phyloP scores from a whole-genome alignment of 352 stramenopile species.

The Blastocystis sp. region DNA sequence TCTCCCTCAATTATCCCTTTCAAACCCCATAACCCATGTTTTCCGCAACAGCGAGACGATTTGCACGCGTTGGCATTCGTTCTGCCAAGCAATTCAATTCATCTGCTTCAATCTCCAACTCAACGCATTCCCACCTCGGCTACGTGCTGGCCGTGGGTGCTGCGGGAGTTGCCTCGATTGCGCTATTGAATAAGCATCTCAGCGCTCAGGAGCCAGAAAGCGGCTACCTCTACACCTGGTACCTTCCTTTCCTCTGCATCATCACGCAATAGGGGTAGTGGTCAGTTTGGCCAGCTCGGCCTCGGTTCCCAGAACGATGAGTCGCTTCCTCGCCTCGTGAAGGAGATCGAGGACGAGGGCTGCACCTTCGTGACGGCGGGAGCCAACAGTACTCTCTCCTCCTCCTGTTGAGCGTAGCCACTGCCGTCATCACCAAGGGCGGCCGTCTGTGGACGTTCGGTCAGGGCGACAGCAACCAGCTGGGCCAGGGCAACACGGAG shows the following conservation, averaged over 20 bases:
- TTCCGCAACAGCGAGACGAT: too few relatives aligned
- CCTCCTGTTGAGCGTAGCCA: neutral
- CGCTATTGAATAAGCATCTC: neutral
- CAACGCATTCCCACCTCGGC: neutral
- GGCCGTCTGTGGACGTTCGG: slow-evolving; percentile 56
- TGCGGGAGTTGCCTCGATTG: neutral
- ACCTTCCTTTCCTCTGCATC: neutral
- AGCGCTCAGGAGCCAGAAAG: slow-evolving; percentile 13
- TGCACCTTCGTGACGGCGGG: slow-evolving; percentile 30
- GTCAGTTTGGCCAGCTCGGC: slow-evolving; percentile 60
- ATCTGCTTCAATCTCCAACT: too few relatives aligned
- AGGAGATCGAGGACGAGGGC: slow-evolving; percentile 36
- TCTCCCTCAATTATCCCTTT: too few relatives aligned
- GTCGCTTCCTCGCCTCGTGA: slow-evolving; percentile 32
- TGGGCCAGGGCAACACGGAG: slow-evolving; percentile 35
- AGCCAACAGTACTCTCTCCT: slow-evolving; percentile 10
- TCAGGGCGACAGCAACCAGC: slow-evolving; percentile 55
- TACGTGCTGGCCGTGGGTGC: slow-evolving; percentile 7
- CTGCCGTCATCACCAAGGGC: slow-evolving; percentile 39
- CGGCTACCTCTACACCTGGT: slow-evolving; percentile 35
- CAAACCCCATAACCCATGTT: too few relatives aligned
- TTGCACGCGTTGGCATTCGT: too few relatives aligned
- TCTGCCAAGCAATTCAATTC: too few relatives aligned
- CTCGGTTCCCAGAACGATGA: slow-evolving; percentile 41
- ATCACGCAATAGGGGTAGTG: neutral